Base-by-base conservation (phyloP, 495 filamentous ascomycete genomes). In the Rostrohypoxylon terebratum region DNA sequence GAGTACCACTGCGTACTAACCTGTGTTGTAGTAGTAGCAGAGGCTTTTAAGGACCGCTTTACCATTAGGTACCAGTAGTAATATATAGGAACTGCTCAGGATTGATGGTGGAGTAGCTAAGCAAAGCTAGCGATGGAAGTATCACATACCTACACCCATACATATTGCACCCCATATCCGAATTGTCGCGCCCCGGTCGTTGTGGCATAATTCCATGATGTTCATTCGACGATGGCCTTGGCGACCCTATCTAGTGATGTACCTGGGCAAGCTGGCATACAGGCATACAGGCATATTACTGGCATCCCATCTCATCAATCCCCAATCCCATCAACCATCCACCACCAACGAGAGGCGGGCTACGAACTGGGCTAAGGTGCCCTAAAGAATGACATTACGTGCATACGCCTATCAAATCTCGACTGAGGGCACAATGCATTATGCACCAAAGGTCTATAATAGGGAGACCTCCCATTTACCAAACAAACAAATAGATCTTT, bases 361-460 rank as follows among this genome's bases (percentile, higher is more conserved):
- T 66, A 73, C 34, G 20, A 31, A 73, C 40, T 50, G 47, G 71
- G 71, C 66, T 59, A 62, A 63, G 1, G 48, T 69, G 57, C 66
- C 71, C 71, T 66, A 69, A 69, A 66, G 40, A 66, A 55, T 47
- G 58, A 58, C 66, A 74, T 69, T 69, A 74, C 71, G 66, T 74
- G 71, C 71, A 74, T 74, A 66, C 62, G 51, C 71, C 71, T 66
- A 74, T 74, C 71, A 69, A 69, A 66, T 69, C 48, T 66, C 63
- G 66, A 60, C 21, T 31, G 40, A 53, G 36, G 51, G 57, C 61
- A 69, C 71, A 74, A 74, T 69, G 71, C 71, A 74, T 69, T 69
- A 74, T 74, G 71, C 66, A 69, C 21, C 63, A 20, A 69, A 62
- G 71, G 66, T 59, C 62, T 53, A 38, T 33, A 62, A 13, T 44